Evolutionary conservation across 2,329 filamentous ascomycete genomes (phyloP).

Genomic region (Trichoderma sp.): DNA sequence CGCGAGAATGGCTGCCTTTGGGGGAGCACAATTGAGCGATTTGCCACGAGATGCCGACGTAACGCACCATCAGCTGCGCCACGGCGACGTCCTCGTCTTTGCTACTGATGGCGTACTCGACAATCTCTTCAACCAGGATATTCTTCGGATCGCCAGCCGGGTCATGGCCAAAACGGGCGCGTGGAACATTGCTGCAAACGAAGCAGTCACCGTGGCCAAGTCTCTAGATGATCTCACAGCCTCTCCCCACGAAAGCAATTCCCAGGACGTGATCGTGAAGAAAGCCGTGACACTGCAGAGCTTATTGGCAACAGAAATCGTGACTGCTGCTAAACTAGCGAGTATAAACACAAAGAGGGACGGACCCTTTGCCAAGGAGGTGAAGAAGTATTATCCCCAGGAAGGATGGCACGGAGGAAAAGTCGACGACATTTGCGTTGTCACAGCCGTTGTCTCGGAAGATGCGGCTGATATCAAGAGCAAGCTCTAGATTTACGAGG

Average conservation of each 20-base stretch:
- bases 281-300: conserved; percentile 66
- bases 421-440: conserved; percentile 89
- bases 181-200: conserved; percentile 65
- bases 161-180: conserved; percentile 74
- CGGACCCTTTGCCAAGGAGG: conserved; percentile 92
- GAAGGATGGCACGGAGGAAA: conserved; percentile 92
- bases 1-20: conserved; percentile 79
- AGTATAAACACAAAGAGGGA: conserved; percentile 80
- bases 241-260: conserved; percentile 30
- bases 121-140: conserved; percentile 89
- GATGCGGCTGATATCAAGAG: conserved; percentile 41
- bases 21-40: conserved; percentile 78
- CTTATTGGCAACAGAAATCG: conserved; percentile 75
- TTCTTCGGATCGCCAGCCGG: conserved; percentile 75
- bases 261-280: conserved; percentile 27
- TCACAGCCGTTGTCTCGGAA: conserved; percentile 77
- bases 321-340: conserved; percentile 78
- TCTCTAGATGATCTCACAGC: conserved; percentile 52
- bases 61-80: conserved; percentile 72
- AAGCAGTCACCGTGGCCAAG: conserved; percentile 64
- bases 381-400: conserved; percentile 81
- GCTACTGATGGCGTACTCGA: conserved; percentile 96
- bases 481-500: conserved; percentile 34
- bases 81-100: conserved; percentile 92
- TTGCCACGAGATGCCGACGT: conserved; percentile 81